phyloP scores from a whole-genome alignment of 495 filamentous ascomycete genomes.

The Viridothelium virens region DNA sequence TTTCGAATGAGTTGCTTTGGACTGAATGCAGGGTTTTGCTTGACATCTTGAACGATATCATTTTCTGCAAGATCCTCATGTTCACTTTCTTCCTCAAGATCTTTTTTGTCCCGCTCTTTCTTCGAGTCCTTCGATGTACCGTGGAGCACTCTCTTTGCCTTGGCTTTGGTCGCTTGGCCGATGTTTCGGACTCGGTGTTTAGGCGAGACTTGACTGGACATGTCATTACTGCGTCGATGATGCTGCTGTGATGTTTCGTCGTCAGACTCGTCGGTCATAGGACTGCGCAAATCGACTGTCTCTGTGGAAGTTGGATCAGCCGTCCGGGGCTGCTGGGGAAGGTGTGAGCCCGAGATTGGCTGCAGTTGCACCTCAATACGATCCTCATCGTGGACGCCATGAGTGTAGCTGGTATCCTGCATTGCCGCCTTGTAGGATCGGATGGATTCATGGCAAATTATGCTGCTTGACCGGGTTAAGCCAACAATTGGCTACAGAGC shows the following conservation, averaged over 20 bases:
- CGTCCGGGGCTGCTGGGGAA: background rate
- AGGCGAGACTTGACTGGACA: background rate
- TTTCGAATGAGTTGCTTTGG: background rate
- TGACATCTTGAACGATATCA: background rate
- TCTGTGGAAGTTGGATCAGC: background rate
- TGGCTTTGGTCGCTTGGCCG: background rate
- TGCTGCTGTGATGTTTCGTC: background rate
- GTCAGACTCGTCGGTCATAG: background rate
- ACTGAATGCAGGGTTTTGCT: background rate
- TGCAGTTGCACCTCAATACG: background rate
- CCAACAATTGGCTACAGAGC: background rate
- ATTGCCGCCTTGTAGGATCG: background rate
- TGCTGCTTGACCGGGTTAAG: background rate
- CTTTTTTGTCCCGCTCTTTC: background rate
- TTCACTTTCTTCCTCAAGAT: background rate
- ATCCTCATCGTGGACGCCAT: background rate
- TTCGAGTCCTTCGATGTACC: background rate
- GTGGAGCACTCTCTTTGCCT: background rate
- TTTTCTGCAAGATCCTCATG: background rate
- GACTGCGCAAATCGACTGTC: background rate
- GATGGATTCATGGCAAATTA: background rate
- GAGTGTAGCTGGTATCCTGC: background rate
- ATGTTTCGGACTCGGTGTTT: background rate
- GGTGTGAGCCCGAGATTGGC: background rate
- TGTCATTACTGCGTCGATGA: background rate